phyloP scores from a whole-genome alignment of 2,329 filamentous ascomycete genomes.

The Harringtonia aguacate region DNA sequence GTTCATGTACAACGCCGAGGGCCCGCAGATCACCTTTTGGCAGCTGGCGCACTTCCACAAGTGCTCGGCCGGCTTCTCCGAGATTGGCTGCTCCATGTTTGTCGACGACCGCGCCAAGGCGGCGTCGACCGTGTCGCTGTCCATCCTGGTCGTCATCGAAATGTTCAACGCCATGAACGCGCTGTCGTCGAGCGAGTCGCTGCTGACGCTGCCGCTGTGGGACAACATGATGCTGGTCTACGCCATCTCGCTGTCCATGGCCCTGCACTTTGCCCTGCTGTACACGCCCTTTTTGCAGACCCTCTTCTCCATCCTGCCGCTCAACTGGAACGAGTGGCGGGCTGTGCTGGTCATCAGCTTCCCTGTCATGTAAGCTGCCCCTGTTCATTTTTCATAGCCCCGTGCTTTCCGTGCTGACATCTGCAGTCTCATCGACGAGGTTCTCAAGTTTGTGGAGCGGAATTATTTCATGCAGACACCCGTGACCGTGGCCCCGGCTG shows the following conservation, averaged over 20 bases:
- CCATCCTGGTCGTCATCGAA: conserved; percentile 90
- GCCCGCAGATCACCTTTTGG: conserved; percentile 83
- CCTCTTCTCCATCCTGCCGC: conserved; percentile 81
- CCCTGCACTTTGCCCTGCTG: conserved; percentile 83
- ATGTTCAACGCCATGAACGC: conserved; percentile 99
- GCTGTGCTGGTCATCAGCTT: conserved; percentile 81
- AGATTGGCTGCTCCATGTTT: conserved; percentile 92
- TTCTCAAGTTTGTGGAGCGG: conserved; percentile 69
- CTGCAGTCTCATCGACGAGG: conserved; percentile 66
- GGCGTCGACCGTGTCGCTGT: conserved; percentile 86
- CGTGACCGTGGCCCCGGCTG: conserved; percentile 20
- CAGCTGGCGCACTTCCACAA: conserved; percentile 90
- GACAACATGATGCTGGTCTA: conserved; percentile 98
- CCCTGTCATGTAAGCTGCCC: conserved; percentile 71
- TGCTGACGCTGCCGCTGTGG: conserved; percentile 91
- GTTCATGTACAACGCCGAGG: conserved; percentile 92
- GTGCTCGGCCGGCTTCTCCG: conserved; percentile 74
- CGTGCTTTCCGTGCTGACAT: background rate
- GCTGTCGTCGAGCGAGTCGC: conserved; percentile 85
- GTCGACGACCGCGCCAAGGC: conserved; percentile 74
- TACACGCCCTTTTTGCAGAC: conserved; percentile 84
- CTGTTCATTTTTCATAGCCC: background rate
- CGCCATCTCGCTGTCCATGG: conserved; percentile 87
- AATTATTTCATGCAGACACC: conserved; percentile 49
- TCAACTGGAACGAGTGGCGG: conserved; percentile 83